phyloP scores from a whole-genome alignment of 495 filamentous ascomycete species.

The Chlorociboria aeruginascens region DNA sequence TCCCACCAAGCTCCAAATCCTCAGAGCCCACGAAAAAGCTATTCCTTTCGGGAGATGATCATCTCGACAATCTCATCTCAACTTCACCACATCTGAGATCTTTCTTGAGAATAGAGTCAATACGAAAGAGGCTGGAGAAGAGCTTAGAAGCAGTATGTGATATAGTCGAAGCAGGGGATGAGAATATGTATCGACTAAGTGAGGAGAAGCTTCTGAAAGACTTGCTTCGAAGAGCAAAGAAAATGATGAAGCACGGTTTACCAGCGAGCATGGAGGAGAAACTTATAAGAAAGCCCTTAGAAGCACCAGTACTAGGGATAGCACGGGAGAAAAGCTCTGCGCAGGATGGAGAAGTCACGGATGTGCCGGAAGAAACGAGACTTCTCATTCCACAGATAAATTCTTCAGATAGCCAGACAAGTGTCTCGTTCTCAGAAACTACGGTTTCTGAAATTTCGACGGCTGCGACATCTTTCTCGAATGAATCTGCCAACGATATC shows the following conservation, averaged over 20 bases:
- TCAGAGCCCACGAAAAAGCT: constrained; percentile 37
- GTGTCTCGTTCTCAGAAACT: background rate
- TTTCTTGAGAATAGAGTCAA: constrained; percentile 5
- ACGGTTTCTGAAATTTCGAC: constrained; percentile 29
- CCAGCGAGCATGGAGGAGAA: constrained; percentile 77
- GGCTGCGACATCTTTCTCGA: constrained; percentile 30
- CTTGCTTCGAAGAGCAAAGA: constrained; percentile 57
- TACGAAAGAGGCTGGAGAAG: constrained; percentile 25
- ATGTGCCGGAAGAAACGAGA: constrained; percentile 23
- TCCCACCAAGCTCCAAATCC: constrained; percentile 22
- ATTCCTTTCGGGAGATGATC: constrained; percentile 71
- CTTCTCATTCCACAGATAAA: constrained; percentile 23
- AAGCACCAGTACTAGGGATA: constrained; percentile 57
- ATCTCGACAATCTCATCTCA: constrained; percentile 47
- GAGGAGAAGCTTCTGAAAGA: constrained; percentile 54
- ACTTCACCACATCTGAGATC: constrained; percentile 15
- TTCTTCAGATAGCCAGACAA: constrained; percentile 26
- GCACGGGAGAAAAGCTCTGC: constrained; percentile 33
- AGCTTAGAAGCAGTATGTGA: constrained; percentile 63
- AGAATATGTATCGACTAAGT: constrained; percentile 69
- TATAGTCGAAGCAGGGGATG: constrained; percentile 65
- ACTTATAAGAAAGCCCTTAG: constrained; percentile 65
- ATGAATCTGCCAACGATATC: background rate
- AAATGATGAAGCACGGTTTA: constrained; percentile 50
- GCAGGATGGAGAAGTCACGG: constrained; percentile 16